Evolutionary conservation across 2,329 filamentous ascomycete genomes (phyloP), one percentile per base, ranked within the genome.

Genomic region (Aspergillus intermedius): DNA sequence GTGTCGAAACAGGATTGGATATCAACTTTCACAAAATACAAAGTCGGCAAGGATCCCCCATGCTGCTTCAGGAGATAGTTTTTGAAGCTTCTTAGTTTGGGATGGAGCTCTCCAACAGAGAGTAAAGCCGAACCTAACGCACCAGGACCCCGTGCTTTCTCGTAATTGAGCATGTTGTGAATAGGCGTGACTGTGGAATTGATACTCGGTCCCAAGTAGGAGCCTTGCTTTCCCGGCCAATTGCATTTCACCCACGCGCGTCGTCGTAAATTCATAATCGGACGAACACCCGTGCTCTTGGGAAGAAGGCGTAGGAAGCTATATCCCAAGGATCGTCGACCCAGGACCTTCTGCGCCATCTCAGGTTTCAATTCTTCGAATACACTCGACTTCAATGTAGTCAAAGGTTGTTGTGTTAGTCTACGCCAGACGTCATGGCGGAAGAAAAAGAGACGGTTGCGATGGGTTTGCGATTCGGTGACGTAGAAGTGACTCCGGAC

Each of bases 1-100:
- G 87, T 95, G 67, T 98, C 93, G 64, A 96, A 98, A 58, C 91
- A 95, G 2, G 88, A 83, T 63, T 88, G 81, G 17, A 98, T 91
- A 62, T 98, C 93, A 10, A 95, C 76, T 65, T 98, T 98, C 51
- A 84, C 91, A 68, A 97, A 95, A 68, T 87, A 97, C 1, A 96
- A 69, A 4, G 68, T 74, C 86, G 64, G 0, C 55, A 67, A 32
- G 19, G 46, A 21, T 28, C 47, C 19, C 15, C 23, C 42, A 41
- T 21, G 17, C 22, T 45, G 19, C 22, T 48, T 40, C 9, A 48
- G 32, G 44, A 67, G 28, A 3, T 51, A 54, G 30, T 61, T 49
- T 44, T 85, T 86, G 71, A 95, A 97, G 0, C 55, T 60, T 52
- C 84, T 86, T 19, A 98, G 70, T 17, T 82, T 83, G 10, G 74